These are phyloP conservation scores for Teratosphaeria gauchensis DNA, from an alignment of 2,329 filamentous ascomycete species.

Conservation along the genomic window DNA sequence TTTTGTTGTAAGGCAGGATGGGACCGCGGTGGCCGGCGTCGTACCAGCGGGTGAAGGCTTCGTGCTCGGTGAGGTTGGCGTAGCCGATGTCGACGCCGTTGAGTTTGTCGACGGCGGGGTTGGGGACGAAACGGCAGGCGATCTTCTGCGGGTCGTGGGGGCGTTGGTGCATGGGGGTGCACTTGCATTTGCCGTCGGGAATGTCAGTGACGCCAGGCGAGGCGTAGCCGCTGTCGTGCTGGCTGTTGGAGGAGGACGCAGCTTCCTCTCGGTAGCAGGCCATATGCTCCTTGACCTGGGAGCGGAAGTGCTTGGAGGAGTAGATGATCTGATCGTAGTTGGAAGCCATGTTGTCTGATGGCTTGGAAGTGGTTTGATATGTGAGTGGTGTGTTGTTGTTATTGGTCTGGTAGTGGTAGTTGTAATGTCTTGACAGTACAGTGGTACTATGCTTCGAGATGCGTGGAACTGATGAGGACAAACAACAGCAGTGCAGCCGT, in stretches of 20 bases:
- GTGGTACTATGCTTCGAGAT: background rate
- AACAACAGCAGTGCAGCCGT: too few species aligned
- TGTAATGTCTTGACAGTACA: background rate
- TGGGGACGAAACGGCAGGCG: background rate
- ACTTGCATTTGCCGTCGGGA: background rate
- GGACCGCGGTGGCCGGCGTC: background rate
- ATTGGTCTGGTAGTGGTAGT: too few species aligned
- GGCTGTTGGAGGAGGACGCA: background rate
- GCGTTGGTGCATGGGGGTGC: background rate
- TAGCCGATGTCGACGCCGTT: background rate
- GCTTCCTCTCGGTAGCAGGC: background rate
- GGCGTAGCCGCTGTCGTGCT: background rate
- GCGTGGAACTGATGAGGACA: background rate
- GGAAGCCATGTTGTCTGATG: background rate
- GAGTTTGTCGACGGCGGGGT: background rate
- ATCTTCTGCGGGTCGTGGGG: background rate
- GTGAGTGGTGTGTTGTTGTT: too few species aligned
- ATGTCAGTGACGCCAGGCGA: too few species aligned
- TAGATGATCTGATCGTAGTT: background rate
- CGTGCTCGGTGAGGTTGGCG: background rate
- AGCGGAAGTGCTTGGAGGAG: background rate
- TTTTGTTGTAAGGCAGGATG: background rate
- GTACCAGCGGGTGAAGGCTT: background rate
- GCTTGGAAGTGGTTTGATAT: background rate
- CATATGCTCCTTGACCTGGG: background rate